These are phyloP conservation scores for Cinnamomum micranthum DNA, from an alignment of 164 flowering plant genomes.

Conservation along the genomic window DNA sequence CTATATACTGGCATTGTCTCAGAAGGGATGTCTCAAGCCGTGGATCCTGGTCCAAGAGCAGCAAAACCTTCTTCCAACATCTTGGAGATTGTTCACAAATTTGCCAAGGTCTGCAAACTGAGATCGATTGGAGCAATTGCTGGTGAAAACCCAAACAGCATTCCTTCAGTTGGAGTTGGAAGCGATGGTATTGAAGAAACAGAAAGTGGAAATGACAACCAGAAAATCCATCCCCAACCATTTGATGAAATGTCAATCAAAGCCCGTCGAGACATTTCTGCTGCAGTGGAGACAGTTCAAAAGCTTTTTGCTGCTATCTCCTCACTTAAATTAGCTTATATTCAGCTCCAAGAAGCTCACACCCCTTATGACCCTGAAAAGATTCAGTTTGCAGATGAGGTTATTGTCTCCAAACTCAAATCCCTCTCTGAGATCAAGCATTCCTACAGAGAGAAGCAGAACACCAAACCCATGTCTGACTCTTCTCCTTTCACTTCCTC, in stretches of 20 bases:
- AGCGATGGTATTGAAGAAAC: constrained; percentile 29
- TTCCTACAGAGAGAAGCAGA: constrained; percentile 24
- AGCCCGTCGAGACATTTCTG: constrained; percentile 9
- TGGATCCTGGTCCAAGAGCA: constrained; percentile 34
- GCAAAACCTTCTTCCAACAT: constrained; percentile 41
- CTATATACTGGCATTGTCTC: background rate
- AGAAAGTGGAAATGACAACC: constrained; percentile 10
- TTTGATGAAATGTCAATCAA: constrained; percentile 10
- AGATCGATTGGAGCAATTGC: constrained; percentile 54
- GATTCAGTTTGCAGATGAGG: constrained; percentile 43
- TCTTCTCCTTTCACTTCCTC: background rate
- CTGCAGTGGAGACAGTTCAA: constrained; percentile 11
- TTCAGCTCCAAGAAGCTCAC: constrained; percentile 61
- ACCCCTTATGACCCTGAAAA: constrained; percentile 41
- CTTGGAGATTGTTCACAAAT: constrained; percentile 39
- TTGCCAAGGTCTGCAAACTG: constrained; percentile 46
- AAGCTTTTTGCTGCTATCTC: constrained; percentile 44
- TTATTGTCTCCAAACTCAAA: constrained; percentile 30
- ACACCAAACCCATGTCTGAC: constrained; percentile 12
- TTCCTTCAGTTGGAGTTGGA: constrained; percentile 11
- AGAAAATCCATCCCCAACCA: constrained; percentile 38
- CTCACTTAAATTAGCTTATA: constrained; percentile 42
- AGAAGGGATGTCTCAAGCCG: background rate
- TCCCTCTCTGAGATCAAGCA: constrained; percentile 37
- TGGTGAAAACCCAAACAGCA: constrained; percentile 27